phyloP scores from a whole-genome alignment of 805 yeast genomes.

The Nakazawaea anatomiae region DNA sequence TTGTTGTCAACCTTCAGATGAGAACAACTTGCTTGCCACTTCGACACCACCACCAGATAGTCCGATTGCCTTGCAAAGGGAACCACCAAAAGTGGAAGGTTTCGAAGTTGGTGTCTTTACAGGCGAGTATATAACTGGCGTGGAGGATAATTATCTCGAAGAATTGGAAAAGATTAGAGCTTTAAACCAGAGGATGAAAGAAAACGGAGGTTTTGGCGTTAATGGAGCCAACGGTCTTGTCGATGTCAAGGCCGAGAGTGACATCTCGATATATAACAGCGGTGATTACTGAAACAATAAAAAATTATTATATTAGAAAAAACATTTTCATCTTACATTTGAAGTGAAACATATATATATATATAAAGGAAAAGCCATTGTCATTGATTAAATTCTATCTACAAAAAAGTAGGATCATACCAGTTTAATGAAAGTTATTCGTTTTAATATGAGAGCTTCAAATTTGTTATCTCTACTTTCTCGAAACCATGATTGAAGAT shows the following conservation, averaged over 20 bases:
- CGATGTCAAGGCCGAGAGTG: slow-evolving; percentile 76
- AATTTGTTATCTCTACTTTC: too few relatives aligned
- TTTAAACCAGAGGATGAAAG: slow-evolving; percentile 53
- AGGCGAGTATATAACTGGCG: slow-evolving; percentile 92
- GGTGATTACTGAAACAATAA: slow-evolving; percentile 36
- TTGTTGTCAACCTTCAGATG: slow-evolving; percentile 48
- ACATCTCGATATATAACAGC: slow-evolving; percentile 49
- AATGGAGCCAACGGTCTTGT: slow-evolving; percentile 36
- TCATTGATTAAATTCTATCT: too few relatives aligned
- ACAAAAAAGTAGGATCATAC: too few relatives aligned
- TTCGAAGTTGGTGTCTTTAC: slow-evolving; percentile 98
- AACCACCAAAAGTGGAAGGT: slow-evolving; percentile 35
- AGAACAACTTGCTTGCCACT: not conserved
- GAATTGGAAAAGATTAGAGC: slow-evolving; percentile 83
- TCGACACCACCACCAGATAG: slow-evolving; percentile 15
- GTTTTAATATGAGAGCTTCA: too few relatives aligned
- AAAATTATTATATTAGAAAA: not conserved
- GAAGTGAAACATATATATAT: too few relatives aligned
- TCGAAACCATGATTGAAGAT: too few relatives aligned
- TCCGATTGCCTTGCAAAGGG: slow-evolving; percentile 12
- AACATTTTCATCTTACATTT: not conserved
- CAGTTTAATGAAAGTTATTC: too few relatives aligned
- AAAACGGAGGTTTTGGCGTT: slow-evolving; percentile 25
- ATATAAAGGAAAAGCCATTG: too few relatives aligned
- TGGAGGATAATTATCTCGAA: slow-evolving; percentile 72